Conservation (phyloP, 768 basidiomycete genomes). For the Leccinum incarnatum region DNA sequence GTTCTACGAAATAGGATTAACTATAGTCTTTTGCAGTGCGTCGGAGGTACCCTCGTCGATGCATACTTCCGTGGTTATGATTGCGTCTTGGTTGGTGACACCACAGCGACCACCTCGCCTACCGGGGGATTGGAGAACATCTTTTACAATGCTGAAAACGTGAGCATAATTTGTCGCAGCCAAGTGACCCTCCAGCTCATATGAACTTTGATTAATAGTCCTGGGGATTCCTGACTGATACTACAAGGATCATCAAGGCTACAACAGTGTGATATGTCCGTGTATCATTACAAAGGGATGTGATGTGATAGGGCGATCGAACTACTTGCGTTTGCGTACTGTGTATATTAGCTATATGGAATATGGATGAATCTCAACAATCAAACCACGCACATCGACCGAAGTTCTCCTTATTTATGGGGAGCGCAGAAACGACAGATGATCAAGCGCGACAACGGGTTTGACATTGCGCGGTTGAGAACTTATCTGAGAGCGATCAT, state of each 20-base stretch:
- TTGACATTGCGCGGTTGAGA: neutral
- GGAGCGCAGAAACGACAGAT: neutral
- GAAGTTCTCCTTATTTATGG: neutral
- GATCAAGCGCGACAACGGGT: neutral
- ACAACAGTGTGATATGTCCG: neutral
- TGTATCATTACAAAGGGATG: neutral
- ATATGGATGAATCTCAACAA: neutral
- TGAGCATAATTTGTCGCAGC: constrained; percentile 30
- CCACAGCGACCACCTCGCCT: constrained; percentile 62
- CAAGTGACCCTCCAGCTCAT: neutral
- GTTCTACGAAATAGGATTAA: neutral
- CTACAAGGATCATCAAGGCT: constrained; percentile 28
- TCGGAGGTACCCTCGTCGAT: constrained; percentile 60
- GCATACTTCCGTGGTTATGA: constrained; percentile 67
- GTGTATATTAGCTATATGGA: constrained; percentile 5
- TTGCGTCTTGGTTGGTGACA: constrained; percentile 55
- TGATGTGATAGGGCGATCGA: neutral
- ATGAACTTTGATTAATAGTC: constrained; percentile 20
- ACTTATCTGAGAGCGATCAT: neutral
- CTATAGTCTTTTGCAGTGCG: constrained; percentile 42
- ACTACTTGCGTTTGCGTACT: neutral
- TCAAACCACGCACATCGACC: constrained; percentile 4
- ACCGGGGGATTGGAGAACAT: constrained; percentile 55
- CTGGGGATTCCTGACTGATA: constrained; percentile 52
- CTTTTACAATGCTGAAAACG: constrained; percentile 53